Evolutionary conservation across 495 filamentous ascomycete species (phyloP).

Genomic region (Amniculicola lignicola): DNA sequence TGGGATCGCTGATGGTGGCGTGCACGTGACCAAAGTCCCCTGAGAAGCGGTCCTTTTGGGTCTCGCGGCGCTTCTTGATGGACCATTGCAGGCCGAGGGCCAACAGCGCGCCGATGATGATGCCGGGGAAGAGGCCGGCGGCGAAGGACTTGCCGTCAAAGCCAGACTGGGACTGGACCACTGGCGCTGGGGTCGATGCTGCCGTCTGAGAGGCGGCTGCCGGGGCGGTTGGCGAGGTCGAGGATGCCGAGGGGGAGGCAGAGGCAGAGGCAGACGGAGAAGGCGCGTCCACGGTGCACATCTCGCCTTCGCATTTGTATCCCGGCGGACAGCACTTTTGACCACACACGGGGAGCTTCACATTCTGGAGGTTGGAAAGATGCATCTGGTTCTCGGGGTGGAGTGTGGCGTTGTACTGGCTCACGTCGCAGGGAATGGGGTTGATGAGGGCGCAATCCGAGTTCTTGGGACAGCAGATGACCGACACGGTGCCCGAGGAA

Average conservation of each 20-base stretch:
- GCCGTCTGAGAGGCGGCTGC: constrained; percentile 41
- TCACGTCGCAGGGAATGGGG: constrained; percentile 68
- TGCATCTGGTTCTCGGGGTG: constrained; percentile 64
- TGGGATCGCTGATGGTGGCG: constrained; percentile 56
- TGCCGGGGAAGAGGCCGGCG: constrained; percentile 64
- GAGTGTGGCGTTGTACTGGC: constrained; percentile 59
- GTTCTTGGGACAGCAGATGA: constrained; percentile 73
- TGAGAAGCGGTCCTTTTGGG: constrained; percentile 33
- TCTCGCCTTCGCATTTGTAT: constrained; percentile 60
- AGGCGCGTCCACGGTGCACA: constrained; percentile 28
- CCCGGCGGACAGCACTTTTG: constrained; percentile 72
- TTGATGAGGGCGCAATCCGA: constrained; percentile 61
- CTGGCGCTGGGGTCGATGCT: constrained; percentile 30
- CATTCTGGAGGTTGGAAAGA: constrained; percentile 62
- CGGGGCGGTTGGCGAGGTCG: constrained; percentile 36
- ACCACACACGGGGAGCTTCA: constrained; percentile 46
- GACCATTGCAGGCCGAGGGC: constrained; percentile 45
- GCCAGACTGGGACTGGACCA: constrained; percentile 28
- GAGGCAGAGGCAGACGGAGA: constrained; percentile 28
- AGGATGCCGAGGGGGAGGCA: constrained; percentile 37
- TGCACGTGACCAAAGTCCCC: constrained; percentile 47
- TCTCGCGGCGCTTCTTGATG: constrained; percentile 46
- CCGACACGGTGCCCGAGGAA: constrained; percentile 53
- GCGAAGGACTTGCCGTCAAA: constrained; percentile 56
- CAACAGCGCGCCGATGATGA: constrained; percentile 52